phyloP scores from a whole-genome alignment of 768 basidiomycete genomes.

The Leccinum obscurum region DNA sequence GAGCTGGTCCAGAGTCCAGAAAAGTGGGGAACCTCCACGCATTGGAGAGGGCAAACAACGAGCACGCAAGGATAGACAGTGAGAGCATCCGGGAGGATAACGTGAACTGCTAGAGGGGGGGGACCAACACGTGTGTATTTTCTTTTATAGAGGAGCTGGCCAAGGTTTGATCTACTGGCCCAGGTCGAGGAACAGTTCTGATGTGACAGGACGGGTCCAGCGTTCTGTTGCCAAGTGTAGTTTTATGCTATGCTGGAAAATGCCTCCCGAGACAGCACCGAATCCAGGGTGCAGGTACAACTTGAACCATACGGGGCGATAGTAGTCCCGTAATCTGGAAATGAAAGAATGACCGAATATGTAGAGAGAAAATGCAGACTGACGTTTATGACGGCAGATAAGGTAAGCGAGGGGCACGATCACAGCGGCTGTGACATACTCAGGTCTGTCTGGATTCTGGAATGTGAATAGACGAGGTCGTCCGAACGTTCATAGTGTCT shows the following conservation, averaged over 20 bases:
- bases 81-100: constrained; percentile 1
- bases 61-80: constrained; percentile 9
- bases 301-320: too few species aligned
- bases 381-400: not conserved
- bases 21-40: not conserved
- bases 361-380: not conserved
- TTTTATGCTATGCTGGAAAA: not conserved
- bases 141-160: constrained; percentile 11
- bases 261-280: not conserved
- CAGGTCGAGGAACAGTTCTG: not conserved
- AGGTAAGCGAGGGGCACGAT: not conserved
- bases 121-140: too few species aligned
- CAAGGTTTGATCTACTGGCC: not conserved
- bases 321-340: not conserved
- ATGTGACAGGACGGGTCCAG: not conserved
- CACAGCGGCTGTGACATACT: not conserved
- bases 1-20: constrained; percentile 1
- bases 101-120: too few species aligned
- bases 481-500: not conserved
- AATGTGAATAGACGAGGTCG: not conserved
- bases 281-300: not conserved
- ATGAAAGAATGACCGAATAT: too few species aligned
- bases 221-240: not conserved
- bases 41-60: constrained; percentile 5
- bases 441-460: not conserved